Percentiles rank a stretch among this genome's conserved stretches.
phyloP scores from a whole-genome alignment of 805 yeast species.

The Candida ulmi region DNA sequence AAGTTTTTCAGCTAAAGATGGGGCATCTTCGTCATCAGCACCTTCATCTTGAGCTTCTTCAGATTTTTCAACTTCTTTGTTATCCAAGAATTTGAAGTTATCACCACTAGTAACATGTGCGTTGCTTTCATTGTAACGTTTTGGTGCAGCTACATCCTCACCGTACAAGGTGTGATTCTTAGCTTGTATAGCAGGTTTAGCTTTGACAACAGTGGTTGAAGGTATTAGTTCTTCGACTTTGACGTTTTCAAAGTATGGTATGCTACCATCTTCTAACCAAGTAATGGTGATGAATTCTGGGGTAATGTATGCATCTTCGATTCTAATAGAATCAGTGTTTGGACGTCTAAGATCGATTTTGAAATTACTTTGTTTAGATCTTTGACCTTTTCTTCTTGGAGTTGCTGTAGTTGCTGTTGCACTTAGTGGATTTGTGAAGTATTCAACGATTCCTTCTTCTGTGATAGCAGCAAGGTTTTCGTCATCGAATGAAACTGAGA shows the following conservation, averaged over 20 bases:
- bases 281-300: constrained; percentile 37
- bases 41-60: constrained; percentile 24
- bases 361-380: constrained; percentile 48
- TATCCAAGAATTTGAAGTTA: constrained; percentile 50
- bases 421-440: constrained; percentile 54
- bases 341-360: constrained; percentile 45
- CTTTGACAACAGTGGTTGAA: constrained; percentile 23
- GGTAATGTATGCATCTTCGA: constrained; percentile 27
- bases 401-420: constrained; percentile 15
- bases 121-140: constrained; percentile 53
- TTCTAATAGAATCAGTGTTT: constrained; percentile 21
- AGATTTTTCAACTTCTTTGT: constrained; percentile 37
- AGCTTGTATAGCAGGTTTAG: constrained; percentile 35
- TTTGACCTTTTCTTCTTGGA: constrained; percentile 41
- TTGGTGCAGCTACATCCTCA: constrained; percentile 45
- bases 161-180: constrained; percentile 37
- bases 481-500: constrained; percentile 34
- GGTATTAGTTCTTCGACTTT: constrained; percentile 37
- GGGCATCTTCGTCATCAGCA: constrained; percentile 39
- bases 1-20: constrained; percentile 51
- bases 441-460: constrained; percentile 70
- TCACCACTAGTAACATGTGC: constrained; percentile 61
- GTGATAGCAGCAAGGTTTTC: constrained; percentile 49
- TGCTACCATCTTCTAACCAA: constrained; percentile 59
- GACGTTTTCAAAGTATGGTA: constrained; percentile 52